Evolutionary conservation across 1,139 yeast species (phyloP).

Genomic region (Lodderomyces parapsilosis): DNA sequence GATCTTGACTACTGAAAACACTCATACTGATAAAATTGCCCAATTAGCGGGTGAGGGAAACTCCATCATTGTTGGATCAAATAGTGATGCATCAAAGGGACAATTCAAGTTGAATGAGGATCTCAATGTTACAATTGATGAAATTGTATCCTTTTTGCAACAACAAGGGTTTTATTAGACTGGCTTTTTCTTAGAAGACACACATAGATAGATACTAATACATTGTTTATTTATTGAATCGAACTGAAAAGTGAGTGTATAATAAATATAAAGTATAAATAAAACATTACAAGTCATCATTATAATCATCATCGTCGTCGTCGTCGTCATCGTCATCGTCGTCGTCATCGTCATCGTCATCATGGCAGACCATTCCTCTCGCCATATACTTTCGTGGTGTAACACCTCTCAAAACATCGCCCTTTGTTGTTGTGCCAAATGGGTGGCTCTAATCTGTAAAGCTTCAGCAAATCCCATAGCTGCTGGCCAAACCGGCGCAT

Average conservation of each 20-base stretch:
- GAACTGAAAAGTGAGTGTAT: not conserved
- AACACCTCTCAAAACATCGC: not conserved
- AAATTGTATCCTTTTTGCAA: constrained; percentile 68
- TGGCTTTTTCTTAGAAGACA: too few species aligned
- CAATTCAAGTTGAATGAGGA: constrained; percentile 17
- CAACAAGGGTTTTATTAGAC: constrained; percentile 66
- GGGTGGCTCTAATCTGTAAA: constrained; percentile 61
- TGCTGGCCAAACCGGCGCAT: constrained; percentile 83
- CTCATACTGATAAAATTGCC: constrained; percentile 33
- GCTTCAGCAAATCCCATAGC: constrained; percentile 77
- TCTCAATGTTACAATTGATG: constrained; percentile 57
- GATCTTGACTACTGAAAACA: constrained; percentile 51
- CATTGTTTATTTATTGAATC: not conserved
- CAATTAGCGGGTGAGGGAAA: constrained; percentile 43
- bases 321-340: constrained; percentile 1
- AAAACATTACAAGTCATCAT: constrained; percentile 1
- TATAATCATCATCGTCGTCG: constrained; percentile 1
- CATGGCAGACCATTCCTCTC: too few species aligned
- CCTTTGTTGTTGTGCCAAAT: constrained; percentile 1
- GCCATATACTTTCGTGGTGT: too few species aligned
- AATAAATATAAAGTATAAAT: not conserved
- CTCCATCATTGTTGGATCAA: constrained; percentile 25
- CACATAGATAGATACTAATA: constrained; percentile 1
- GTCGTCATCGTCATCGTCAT: not conserved
- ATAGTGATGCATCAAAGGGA: constrained; percentile 14